phyloP scores from a whole-genome alignment of 164 flowering plant genomes.

The Amborella trichopoda region DNA sequence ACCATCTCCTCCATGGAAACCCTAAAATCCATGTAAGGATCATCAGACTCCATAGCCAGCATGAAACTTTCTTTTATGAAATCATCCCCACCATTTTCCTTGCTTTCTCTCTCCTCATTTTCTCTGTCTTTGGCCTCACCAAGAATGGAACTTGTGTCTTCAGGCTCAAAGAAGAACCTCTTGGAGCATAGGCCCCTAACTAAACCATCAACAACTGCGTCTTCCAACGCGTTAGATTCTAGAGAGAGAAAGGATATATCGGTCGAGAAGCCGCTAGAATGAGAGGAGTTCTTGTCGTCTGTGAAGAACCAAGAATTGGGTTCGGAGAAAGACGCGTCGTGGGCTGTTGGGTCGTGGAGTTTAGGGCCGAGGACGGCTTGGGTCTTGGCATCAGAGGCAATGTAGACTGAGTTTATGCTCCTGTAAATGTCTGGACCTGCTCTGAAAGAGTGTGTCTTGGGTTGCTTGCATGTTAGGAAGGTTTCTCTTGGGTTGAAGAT shows the following conservation, averaged over 20 bases:
- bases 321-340: constrained; percentile 6
- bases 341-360: too few species aligned
- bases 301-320: constrained; percentile 20
- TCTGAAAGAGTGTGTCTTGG: constrained; percentile 61
- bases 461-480: constrained; percentile 53
- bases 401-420: constrained; percentile 30
- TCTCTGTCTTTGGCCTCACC: constrained; percentile 20
- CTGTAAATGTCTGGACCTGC: constrained; percentile 17
- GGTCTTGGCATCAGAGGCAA: constrained; percentile 8
- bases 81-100: constrained; percentile 5
- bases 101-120: neutral
- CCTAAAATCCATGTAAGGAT: constrained; percentile 64
- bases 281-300: constrained; percentile 24
- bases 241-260: too few species aligned
- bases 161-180: constrained; percentile 64
- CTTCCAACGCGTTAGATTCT: constrained; percentile 10
- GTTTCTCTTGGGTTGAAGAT: constrained; percentile 15
- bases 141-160: constrained; percentile 35
- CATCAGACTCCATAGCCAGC: constrained; percentile 52
- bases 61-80: constrained; percentile 40
- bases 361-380: too few species aligned
- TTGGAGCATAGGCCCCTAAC: constrained; percentile 43
- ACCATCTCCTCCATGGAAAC: constrained; percentile 87
- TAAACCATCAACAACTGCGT: constrained; percentile 22
- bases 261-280: constrained; percentile 24